A percentile compares a stretch with the other conserved stretches of the same genome.
Conservation (phyloP, 176 grass and related monocot species). For the barley (Hordeum vulgare) region DNA sequence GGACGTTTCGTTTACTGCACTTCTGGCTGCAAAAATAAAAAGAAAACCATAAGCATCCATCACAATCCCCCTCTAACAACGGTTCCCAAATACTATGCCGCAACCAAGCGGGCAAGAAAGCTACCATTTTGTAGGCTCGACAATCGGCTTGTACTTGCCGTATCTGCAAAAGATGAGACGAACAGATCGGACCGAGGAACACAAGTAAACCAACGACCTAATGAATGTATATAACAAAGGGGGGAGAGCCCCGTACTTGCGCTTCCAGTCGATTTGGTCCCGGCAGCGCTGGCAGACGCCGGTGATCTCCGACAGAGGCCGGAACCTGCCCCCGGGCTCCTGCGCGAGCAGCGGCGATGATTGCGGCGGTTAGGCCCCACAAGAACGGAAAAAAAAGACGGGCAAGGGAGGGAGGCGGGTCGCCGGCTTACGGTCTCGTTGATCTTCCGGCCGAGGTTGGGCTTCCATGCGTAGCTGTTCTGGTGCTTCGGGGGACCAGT, state of each 20-base stretch:
- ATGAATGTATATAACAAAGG: background rate
- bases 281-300: conserved; percentile 88
- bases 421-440: conserved; percentile 59
- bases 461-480: conserved; percentile 86
- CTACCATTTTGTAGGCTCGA: conserved; percentile 82
- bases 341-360: conserved; percentile 16
- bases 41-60: background rate
- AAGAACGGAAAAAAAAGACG: background rate
- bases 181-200: background rate
- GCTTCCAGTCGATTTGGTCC: conserved; percentile 99
- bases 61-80: background rate
- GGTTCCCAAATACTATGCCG: background rate
- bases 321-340: conserved; percentile 83
- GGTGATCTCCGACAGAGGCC: conserved; percentile 68
- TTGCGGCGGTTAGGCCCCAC: background rate
- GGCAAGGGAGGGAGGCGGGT: background rate
- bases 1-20: conserved; percentile 66
- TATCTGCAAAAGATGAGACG: conserved; percentile 50
- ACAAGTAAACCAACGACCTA: background rate
- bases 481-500: conserved; percentile 95
- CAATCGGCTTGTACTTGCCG: conserved; percentile 81
- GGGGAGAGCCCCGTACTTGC: conserved; percentile 39
- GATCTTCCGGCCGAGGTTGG: conserved; percentile 73
- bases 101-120: background rate
- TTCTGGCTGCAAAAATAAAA: conserved; percentile 60